Base-by-base conservation (phyloP, 1,284 basidiomycete genomes). In the Cryptococcus sp. region DNA sequence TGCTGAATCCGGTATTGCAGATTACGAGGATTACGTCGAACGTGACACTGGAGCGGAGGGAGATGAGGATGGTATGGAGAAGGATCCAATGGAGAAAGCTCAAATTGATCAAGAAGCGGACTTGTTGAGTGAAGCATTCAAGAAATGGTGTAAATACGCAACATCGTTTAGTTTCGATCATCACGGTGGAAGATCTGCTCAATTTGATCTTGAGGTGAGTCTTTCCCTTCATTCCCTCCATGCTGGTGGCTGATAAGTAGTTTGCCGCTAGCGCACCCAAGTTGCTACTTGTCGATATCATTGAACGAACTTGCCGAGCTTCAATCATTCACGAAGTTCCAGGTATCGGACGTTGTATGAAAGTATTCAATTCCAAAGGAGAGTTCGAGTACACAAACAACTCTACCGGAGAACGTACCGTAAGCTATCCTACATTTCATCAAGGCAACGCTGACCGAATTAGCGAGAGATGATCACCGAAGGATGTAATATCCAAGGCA, bases 401-500 rank as follows among this genome's bases (percentile, higher is more conserved):
- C 10, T 9, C 9, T 9, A n/a, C 39, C 19, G 39, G 39, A 10
- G 39, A 41, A 19, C 39, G 39, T 13, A 68, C 62, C 36, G 69
- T 72, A 51, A 64, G 70, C 65, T 7, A 18, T 18, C 11, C 5
- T 7, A 1, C 18, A 18, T 24, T 36, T 25, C 25, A 7, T 13
- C 25, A 23, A 19, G 39, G 13, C 16, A 23, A 22, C 31, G n/a
- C 28, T 22, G 22, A 48, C 32, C 18, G 5, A 34, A 34, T 22
- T 56, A 76, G 69, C 74, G 75, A 48, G 65, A 66, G 45, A 69
- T 77, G 60, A 71, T 77, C 41, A 79, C 78, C 31, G 78, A 96
- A 68, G 92, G 92, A 10, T 93, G 91, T 42, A 98, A 98, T 76
- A 83, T 98, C 65, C 79, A 79, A 40, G 93, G 92, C 21, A 83